Conservation (phyloP, 73 alveolate species). For the Symbiodinium pilosum region DNA sequence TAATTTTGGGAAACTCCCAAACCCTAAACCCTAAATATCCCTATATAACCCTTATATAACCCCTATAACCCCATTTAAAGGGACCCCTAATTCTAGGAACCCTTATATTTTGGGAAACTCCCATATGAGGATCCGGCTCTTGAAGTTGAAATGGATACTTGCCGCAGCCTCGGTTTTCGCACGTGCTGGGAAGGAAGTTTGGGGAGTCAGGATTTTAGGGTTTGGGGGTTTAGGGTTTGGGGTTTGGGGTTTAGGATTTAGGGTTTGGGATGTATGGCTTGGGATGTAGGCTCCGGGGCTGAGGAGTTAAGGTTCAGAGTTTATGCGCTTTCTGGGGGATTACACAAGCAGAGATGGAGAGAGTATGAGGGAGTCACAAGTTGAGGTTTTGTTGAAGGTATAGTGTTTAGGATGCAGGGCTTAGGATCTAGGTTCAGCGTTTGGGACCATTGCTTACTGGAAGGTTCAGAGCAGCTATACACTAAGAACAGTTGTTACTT, state of each 20-base stretch:
- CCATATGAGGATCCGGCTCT: conserved; percentile 39
- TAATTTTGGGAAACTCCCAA: no score
- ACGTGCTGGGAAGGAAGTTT: no score
- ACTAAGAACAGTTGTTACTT: no score
- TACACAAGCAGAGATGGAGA: no score
- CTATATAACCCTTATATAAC: no score
- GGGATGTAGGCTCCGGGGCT: not conserved
- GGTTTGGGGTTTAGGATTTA: not conserved
- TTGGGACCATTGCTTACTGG: no score
- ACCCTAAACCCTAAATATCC: not conserved
- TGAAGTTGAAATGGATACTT: conserved; percentile 83
- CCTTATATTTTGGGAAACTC: no score
- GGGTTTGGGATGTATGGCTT: not conserved
- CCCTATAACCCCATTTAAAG: no score
- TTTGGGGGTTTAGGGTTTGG: not conserved
- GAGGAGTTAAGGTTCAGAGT: not conserved
- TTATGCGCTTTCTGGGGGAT: not conserved
- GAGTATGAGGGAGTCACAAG: no score
- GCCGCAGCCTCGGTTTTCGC: conserved; percentile 11
- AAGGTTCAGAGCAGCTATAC: no score
- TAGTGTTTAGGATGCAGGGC: not conserved
- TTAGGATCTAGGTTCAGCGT: not conserved
- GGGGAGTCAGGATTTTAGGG: not conserved
- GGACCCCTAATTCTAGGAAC: no score
- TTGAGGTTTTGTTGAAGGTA: no score